Base-by-base conservation (phyloP, 176 grass and related monocot genomes). In the Oropetium thomaeum region DNA sequence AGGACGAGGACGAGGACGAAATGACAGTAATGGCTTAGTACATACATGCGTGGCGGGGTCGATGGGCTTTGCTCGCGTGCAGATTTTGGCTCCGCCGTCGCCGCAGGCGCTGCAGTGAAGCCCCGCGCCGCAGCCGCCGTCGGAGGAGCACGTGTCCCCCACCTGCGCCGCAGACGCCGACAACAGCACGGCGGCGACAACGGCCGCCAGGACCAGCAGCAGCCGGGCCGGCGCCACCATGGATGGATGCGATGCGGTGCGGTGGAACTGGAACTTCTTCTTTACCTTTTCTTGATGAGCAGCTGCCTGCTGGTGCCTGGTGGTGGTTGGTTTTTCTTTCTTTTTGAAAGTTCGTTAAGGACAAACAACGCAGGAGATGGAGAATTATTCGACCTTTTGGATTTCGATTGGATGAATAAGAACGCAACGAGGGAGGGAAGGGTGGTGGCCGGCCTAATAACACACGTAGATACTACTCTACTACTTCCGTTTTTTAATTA, bases 71-170 rank as follows among this genome's bases (percentile, higher is more conserved):
- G 71, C 52, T 41, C 82, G 87, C 73, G 87, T 71, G 90, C 90
- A 97, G 34, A 90, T 81, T 31, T 73, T 74, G n/a, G 12, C 75
- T 3, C 73, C 74, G 29, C 67, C 75, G 60, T 28, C 27, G 40
- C 40, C 79, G 85, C 96, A 99, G 31, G 47, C 74, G 86, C 78
- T 83, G 89, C 96, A 99, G 48, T 81, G 84, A 52, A 88, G 63
- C n/a, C 89, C 72, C 33, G 84, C 10, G 72, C 78, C 82, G 84
- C 96, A 99, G 26, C 64, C 76, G 8, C 54, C 60, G 58, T 87
- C 40, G 5, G 84, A 42, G 16, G 76, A 67, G 86, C 96, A 99
- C 55, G 65, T 44, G 39, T 68, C 87, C 22, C 96, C 91, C 7
- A 86, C 40, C 71, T 66, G 62, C 32, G 37, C 75, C 14, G 85